These are phyloP conservation scores for Uronychia binucleata DNA, from an alignment of 73 alveolate genomes.

Conservation along the genomic window DNA sequence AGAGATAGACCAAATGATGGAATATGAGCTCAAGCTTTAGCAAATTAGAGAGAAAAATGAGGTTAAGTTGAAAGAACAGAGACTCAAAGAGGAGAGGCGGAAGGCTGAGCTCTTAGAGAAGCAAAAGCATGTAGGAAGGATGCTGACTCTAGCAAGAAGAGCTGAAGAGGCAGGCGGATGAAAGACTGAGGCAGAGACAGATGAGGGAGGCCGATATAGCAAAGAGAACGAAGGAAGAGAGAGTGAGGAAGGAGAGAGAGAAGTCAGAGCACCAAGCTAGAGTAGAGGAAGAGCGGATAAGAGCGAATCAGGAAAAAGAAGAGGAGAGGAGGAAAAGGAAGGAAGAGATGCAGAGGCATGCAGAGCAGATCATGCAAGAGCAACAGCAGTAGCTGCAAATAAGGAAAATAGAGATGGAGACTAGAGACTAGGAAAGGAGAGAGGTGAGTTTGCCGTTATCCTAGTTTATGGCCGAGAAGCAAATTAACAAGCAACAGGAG, in stretches of 20 bases:
- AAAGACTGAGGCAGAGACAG: slow-evolving; percentile 20
- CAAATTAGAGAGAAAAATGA: slow-evolving; percentile 37
- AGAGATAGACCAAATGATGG: slow-evolving; percentile 56
- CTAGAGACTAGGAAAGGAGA: slow-evolving; percentile 36
- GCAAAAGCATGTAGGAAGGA: slow-evolving; percentile 11
- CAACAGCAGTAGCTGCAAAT: slow-evolving; percentile 13
- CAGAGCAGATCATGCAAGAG: slow-evolving; percentile 43
- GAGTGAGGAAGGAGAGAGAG: slow-evolving; percentile 44
- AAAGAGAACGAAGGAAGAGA: slow-evolving; percentile 32
- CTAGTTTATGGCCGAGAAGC: slow-evolving; percentile 12
- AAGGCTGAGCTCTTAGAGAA: slow-evolving; percentile 7
- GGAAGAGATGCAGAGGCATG: slow-evolving; percentile 24
- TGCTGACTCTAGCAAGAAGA: slow-evolving; percentile 12
- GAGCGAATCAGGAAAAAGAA: slow-evolving; percentile 15
- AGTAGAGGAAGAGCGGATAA: slow-evolving; percentile 14
- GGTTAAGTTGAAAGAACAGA: slow-evolving; percentile 30
- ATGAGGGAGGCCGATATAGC: slow-evolving; percentile 17
- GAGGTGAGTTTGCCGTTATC: background rate
- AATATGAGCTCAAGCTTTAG: slow-evolving; percentile 50
- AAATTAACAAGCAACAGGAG: slow-evolving; percentile 5
- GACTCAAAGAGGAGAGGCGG: slow-evolving; percentile 39
- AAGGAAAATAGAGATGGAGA: slow-evolving; percentile 36
- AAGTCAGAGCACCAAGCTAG: slow-evolving; percentile 49
- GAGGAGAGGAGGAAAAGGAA: slow-evolving; percentile 46
- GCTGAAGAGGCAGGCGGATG: slow-evolving; percentile 50